Percentiles rank a stretch among this genome's conserved stretches.
These are phyloP conservation scores for Elaeagnus macrophylla DNA, from an alignment of 306 rosid genomes.

Conservation along the genomic window DNA sequence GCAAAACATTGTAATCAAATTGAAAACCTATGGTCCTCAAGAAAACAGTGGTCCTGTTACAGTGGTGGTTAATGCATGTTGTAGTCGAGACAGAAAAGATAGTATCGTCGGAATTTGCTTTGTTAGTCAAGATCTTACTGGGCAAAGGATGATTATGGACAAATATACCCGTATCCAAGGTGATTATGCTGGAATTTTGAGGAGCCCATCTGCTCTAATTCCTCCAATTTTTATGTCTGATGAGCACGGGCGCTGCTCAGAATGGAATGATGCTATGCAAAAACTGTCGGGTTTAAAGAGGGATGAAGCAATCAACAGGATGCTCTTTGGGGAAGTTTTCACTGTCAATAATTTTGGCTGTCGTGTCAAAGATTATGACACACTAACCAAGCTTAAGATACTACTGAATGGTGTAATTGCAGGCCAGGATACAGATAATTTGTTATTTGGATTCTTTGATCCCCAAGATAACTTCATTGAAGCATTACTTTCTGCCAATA, in stretches of 20 bases:
- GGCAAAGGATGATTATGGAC: slow-evolving; percentile 25
- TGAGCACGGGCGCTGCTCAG: slow-evolving; percentile 32
- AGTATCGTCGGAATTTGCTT: slow-evolving; percentile 33
- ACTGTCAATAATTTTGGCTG: slow-evolving; percentile 25
- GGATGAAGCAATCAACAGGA: slow-evolving; percentile 28
- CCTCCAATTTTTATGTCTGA: slow-evolving; percentile 45
- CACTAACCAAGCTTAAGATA: slow-evolving; percentile 31
- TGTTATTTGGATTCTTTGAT: slow-evolving; percentile 28
- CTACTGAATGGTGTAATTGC: slow-evolving; percentile 23
- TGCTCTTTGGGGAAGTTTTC: slow-evolving; percentile 38
- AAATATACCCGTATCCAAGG: slow-evolving; percentile 36
- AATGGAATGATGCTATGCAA: slow-evolving; percentile 43
- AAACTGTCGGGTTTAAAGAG: slow-evolving; percentile 34
- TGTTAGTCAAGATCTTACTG: slow-evolving; percentile 35
- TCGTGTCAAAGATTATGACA: slow-evolving; percentile 34
- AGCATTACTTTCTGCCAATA: slow-evolving; percentile 32
- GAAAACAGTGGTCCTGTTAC: slow-evolving; percentile 21
- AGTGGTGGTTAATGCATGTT: slow-evolving; percentile 36
- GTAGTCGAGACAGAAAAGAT: slow-evolving; percentile 31
- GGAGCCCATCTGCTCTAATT: slow-evolving; percentile 35
- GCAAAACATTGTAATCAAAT: slow-evolving; percentile 32
- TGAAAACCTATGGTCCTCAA: slow-evolving; percentile 25
- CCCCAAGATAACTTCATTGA: slow-evolving; percentile 26
- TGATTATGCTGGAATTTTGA: slow-evolving; percentile 35
- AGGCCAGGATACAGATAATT: slow-evolving; percentile 27